Conservation (phyloP, 176 grass and related monocot genomes). For the Rhynchospora breviuscula region DNA sequence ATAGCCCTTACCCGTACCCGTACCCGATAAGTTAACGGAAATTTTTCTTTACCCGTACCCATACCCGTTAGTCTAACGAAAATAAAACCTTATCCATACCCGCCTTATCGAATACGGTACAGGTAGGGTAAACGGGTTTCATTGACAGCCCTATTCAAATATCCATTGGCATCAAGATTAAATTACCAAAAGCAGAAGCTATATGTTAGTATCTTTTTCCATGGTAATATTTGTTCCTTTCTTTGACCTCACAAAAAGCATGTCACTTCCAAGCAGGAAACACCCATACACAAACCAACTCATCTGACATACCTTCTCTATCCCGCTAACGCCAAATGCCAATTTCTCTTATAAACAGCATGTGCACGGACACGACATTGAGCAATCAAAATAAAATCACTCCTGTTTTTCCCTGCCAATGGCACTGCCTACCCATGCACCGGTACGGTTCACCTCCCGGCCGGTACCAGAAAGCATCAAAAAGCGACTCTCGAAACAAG, state of each 20-base stretch:
- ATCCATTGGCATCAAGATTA: too few relatives aligned
- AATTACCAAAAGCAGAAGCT: background rate
- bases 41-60: too few relatives aligned
- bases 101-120: too few relatives aligned
- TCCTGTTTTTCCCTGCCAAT: background rate
- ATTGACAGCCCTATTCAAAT: too few relatives aligned
- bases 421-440: slow-evolving; percentile 8
- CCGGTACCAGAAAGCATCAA: slow-evolving; percentile 18
- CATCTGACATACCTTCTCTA: slow-evolving; percentile 18
- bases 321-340: slow-evolving; percentile 10
- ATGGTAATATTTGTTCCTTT: slow-evolving; percentile 28
- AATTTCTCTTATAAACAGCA: slow-evolving; percentile 24
- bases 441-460: slow-evolving; percentile 4
- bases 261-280: slow-evolving; percentile 17
- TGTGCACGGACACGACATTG: background rate
- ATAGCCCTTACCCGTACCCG: too few relatives aligned
- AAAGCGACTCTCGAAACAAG: slow-evolving; percentile 32
- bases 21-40: too few relatives aligned
- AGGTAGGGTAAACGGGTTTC: too few relatives aligned
- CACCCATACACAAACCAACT: slow-evolving; percentile 2
- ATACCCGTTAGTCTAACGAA: too few relatives aligned
- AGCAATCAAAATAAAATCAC: background rate
- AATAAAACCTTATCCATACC: too few relatives aligned
- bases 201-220: background rate
- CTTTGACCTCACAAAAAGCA: slow-evolving; percentile 42